phyloP scores from a whole-genome alignment of 2,329 filamentous ascomycete genomes.

The Simplicillium sp. region DNA sequence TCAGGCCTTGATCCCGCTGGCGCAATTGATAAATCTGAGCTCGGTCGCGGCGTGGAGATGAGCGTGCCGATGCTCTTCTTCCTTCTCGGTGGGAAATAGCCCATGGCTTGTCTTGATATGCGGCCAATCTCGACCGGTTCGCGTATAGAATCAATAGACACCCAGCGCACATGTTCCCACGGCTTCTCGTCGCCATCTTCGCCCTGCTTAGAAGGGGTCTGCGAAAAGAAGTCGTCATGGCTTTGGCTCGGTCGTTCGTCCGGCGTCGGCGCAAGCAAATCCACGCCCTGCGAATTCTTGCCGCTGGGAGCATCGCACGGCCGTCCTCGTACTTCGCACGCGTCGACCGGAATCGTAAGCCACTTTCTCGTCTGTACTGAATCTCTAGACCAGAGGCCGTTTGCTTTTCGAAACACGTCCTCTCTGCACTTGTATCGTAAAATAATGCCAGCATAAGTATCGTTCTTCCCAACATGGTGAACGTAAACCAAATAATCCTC shows the following conservation, averaged over 20 bases:
- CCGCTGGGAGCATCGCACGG: conserved; percentile 46
- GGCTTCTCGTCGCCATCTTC: conserved; percentile 47
- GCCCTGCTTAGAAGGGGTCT: conserved; percentile 12
- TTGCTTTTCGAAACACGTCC: conserved; percentile 74
- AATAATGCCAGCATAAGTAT: conserved; percentile 86
- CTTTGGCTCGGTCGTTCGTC: conserved; percentile 17
- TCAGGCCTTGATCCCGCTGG: conserved; percentile 25
- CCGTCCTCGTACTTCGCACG: conserved; percentile 74
- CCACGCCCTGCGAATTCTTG: conserved; percentile 29
- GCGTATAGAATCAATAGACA: conserved; percentile 60
- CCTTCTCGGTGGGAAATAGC: conserved; percentile 84
- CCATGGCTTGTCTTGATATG: conserved; percentile 68
- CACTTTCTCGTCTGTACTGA: conserved; percentile 76
- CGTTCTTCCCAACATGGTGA: conserved; percentile 71
- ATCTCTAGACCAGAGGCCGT: conserved; percentile 91
- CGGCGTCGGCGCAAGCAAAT: conserved; percentile 43
- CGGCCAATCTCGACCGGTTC: conserved; percentile 78
- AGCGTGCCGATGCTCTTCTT: conserved; percentile 72
- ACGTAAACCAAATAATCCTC: conserved; percentile 81
- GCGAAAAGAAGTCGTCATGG: conserved; percentile 32
- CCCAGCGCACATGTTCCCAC: conserved; percentile 88
- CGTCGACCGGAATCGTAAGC: conserved; percentile 79
- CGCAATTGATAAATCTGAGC: conserved; percentile 47
- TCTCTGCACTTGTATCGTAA: conserved; percentile 84
- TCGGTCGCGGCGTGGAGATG: conserved; percentile 57